A percentile compares a stretch with the other conserved stretches of the same genome.
Conservation (phyloP, 352 stramenopile genomes). For the Phytopythium chamaehyphon region DNA sequence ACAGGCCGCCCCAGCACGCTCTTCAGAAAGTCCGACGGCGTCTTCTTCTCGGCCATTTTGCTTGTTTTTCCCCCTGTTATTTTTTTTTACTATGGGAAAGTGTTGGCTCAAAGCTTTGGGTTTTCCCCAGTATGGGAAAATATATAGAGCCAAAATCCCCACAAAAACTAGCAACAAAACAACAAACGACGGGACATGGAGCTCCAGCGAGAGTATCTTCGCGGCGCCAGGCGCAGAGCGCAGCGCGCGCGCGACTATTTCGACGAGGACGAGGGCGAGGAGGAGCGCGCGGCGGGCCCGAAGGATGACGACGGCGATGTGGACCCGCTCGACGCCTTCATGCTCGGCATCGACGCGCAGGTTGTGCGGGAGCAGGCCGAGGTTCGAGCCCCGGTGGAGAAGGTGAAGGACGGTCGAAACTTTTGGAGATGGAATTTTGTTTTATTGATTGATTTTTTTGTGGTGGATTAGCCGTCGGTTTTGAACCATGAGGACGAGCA, state of each 20-base stretch:
- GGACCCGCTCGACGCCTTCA: slow-evolving; percentile 83
- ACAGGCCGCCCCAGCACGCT: slow-evolving; percentile 94
- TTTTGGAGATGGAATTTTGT: background rate
- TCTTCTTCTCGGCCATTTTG: slow-evolving; percentile 66
- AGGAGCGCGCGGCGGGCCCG: background rate
- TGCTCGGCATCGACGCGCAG: slow-evolving; percentile 75
- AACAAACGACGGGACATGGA: slow-evolving; percentile 23
- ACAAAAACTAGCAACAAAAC: background rate
- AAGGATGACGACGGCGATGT: slow-evolving; percentile 28
- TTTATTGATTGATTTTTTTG: background rate
- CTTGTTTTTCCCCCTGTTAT: slow-evolving; percentile 28
- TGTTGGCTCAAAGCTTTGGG: too few relatives aligned
- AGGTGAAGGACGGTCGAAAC: slow-evolving; percentile 17
- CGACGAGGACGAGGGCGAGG: slow-evolving; percentile 51
- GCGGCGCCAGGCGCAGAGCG: slow-evolving; percentile 46
- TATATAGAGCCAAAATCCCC: background rate
- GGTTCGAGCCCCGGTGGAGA: slow-evolving; percentile 15
- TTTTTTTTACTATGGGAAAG: too few relatives aligned
- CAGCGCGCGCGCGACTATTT: slow-evolving; percentile 52
- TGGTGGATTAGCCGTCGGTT: slow-evolving; percentile 18
- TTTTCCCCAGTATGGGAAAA: too few relatives aligned
- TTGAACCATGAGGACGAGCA: slow-evolving; percentile 30
- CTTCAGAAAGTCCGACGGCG: slow-evolving; percentile 91
- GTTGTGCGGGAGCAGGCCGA: slow-evolving; percentile 39
- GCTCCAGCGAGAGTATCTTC: slow-evolving; percentile 56